Percentiles rank a stretch among this genome's conserved stretches.
These are phyloP conservation scores for Mentha longifolia DNA, from an alignment of 257 asterid species.

Conservation along the genomic window DNA sequence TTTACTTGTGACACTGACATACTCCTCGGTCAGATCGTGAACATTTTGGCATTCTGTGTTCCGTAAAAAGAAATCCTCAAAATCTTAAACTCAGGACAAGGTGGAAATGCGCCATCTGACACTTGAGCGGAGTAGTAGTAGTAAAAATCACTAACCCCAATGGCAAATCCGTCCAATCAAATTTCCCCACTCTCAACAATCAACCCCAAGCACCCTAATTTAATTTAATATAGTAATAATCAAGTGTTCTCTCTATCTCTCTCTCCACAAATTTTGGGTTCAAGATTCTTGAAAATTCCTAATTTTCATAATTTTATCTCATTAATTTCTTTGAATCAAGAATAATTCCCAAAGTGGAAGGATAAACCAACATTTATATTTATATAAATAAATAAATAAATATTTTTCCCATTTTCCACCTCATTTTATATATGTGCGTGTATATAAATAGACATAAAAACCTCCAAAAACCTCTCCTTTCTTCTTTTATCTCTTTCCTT, in stretches of 20 bases:
- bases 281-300: too few species aligned
- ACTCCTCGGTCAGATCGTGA: too few species aligned
- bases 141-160: conserved; percentile 27
- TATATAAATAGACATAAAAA: conserved; percentile 3
- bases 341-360: not conserved
- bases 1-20: too few species aligned
- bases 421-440: not conserved
- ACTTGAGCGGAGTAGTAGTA: too few species aligned
- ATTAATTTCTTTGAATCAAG: not conserved
- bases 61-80: too few species aligned
- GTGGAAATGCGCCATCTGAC: too few species aligned
- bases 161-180: conserved; percentile 36
- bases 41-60: too few species aligned
- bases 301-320: not conserved
- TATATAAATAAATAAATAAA: not conserved
- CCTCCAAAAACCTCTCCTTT: not conserved
- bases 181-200: not conserved
- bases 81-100: too few species aligned
- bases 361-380: not conserved
- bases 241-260: too few species aligned
- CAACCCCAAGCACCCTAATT: conserved; percentile 3
- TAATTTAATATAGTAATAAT: not conserved
- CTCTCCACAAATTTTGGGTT: too few species aligned
- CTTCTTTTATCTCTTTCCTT: not conserved
- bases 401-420: not conserved